A percentile compares a stretch with the other conserved stretches of the same genome.
Evolutionary conservation across 192 early-diverging fungal genomes (phyloP).

Genomic region (Funneliformis geosporum): DNA sequence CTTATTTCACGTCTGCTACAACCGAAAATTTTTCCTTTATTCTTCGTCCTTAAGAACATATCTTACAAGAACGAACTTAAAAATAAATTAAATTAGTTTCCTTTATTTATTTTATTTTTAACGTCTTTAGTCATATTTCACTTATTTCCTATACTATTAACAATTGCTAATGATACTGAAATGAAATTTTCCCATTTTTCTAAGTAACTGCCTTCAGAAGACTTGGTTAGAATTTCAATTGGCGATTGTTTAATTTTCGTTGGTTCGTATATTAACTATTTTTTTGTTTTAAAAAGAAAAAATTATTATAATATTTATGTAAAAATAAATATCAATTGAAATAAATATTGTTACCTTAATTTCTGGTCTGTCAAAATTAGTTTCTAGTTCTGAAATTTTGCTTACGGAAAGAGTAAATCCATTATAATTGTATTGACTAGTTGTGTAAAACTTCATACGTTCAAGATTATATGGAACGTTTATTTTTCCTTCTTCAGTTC

Average conservation of each 20-base stretch:
- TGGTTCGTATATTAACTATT: background rate
- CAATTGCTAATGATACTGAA: background rate
- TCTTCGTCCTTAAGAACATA: too few relatives aligned
- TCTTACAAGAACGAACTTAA: too few relatives aligned
- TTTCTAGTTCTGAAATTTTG: slow-evolving; percentile 14
- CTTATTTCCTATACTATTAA: background rate
- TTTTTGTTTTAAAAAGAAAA: background rate
- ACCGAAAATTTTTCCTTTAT: background rate
- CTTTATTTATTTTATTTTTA: too few relatives aligned
- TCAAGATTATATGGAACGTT: background rate
- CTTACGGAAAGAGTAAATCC: background rate
- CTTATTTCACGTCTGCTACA: slow-evolving; percentile 16
- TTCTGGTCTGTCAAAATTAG: background rate
- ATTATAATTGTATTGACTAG: slow-evolving; percentile 11
- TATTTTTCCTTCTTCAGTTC: background rate
- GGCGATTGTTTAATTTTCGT: background rate
- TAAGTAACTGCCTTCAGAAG: background rate
- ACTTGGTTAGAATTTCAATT: background rate
- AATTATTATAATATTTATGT: background rate
- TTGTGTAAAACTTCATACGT: slow-evolving; percentile 1
- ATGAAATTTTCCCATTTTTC: background rate
- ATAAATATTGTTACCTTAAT: slow-evolving; percentile 1
- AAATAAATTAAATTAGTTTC: too few relatives aligned
- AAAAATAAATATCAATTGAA: background rate
- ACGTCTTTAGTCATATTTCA: too few relatives aligned